A percentile compares a stretch with the other conserved stretches of the same genome.
phyloP scores from a whole-genome alignment of 78 protist genomes.

The Reticulomyxa filosa region DNA sequence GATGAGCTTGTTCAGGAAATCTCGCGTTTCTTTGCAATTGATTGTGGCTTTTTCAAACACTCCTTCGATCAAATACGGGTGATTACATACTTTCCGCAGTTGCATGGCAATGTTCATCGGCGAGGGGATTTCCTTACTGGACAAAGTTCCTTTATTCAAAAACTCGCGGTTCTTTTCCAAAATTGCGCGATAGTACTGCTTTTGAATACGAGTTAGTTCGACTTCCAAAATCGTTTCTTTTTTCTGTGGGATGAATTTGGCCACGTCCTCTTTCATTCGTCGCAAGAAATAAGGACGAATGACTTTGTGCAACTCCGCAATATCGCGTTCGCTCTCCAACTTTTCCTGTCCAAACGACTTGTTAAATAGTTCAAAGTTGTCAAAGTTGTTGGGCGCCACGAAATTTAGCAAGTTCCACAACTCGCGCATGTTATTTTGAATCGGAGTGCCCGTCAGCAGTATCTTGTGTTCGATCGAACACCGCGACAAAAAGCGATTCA shows the following conservation, averaged over 20 bases:
- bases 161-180: not conserved
- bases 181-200: not conserved
- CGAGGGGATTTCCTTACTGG: not conserved
- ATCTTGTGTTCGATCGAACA: constrained; percentile 26
- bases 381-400: constrained; percentile 16
- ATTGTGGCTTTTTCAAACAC: no score
- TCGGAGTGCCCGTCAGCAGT: constrained; percentile 34
- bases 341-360: not conserved
- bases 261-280: not conserved
- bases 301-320: not conserved
- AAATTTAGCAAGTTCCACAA: constrained; percentile 31
- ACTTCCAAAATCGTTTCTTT: constrained; percentile 2
- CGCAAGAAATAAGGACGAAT: not conserved
- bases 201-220: not conserved
- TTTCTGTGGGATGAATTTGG: not conserved
- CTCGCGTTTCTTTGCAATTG: no score
- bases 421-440: constrained; percentile 39
- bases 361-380: constrained; percentile 20
- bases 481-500: not conserved
- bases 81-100: constrained; percentile 34
- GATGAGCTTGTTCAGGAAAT: not conserved
- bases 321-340: not conserved
- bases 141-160: not conserved
- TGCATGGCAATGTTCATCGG: constrained; percentile 16
- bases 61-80: constrained; percentile 35